Evolutionary conservation across 305 asterid species (phyloP).

Genomic region (Fraxinus latifolia): DNA sequence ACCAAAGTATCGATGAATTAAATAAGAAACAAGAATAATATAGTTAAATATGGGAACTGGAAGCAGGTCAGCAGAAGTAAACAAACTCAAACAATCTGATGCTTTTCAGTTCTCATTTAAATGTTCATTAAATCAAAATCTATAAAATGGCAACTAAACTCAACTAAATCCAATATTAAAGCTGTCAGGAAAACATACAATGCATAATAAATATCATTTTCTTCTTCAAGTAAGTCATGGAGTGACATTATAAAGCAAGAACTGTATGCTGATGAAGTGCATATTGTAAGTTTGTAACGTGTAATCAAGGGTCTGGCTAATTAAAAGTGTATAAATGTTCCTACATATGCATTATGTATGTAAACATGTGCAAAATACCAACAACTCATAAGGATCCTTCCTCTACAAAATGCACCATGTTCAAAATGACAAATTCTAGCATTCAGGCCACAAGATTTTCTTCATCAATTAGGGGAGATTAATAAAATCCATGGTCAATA

Average conservation of each 20-base stretch:
- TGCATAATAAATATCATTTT: background rate
- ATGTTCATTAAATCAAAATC: background rate
- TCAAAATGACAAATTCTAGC: background rate
- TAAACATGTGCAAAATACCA: background rate
- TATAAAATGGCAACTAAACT: background rate
- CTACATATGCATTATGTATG: background rate
- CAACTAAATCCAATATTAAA: background rate
- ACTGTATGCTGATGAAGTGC: background rate
- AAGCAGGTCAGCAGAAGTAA: background rate
- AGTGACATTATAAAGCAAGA: background rate
- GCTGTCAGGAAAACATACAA: background rate
- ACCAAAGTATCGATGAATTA: background rate
- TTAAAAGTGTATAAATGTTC: background rate
- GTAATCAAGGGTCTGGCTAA: background rate
- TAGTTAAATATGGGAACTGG: background rate
- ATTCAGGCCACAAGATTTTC: background rate
- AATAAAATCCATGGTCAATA: background rate
- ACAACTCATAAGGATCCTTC: background rate
- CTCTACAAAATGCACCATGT: background rate
- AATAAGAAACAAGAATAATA: background rate
- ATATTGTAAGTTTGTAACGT: background rate
- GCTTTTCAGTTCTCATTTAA: background rate
- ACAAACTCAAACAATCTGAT: background rate
- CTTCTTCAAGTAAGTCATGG: background rate
- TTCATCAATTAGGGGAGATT: background rate